Evolutionary conservation across 2,329 filamentous ascomycete genomes (phyloP), one percentile per base, ranked within the genome.

Genomic region (Dactylellina parvicollis): DNA sequence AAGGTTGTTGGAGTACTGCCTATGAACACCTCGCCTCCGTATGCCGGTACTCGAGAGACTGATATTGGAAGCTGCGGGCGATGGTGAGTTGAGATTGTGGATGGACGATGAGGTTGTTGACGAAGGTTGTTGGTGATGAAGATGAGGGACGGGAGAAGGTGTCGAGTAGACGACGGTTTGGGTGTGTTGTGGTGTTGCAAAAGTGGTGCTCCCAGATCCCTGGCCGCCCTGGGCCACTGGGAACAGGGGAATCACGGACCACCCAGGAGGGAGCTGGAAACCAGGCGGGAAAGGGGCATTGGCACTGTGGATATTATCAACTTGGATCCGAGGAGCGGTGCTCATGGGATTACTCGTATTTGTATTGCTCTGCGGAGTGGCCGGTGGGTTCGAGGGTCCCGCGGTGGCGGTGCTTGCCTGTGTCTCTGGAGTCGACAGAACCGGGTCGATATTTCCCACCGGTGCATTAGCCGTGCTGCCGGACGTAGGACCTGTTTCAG

Each of bases 221-320:
- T 52, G 22, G 32, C 26, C 18, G 20, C 50, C 38, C 50, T 73
- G 69, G 30, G 54, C 62, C 20, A 74, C 55, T 16, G 69, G 60
- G 22, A 50, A 62, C 30, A 74, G 40, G 32, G 70, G 70, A 20
- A 74, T 44, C 16, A 74, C 7, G 12, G 70, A 69, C 70, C 70
- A 74, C 34, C 70, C 70, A 10, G 70, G 70, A 8, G 70, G 70
- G 14, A 74, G 70, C 40, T 74, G 62, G 16, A 62, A 62, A n/a
- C 56, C 62, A 18, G 62, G 60, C 2, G 69, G 69, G n/a, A 56
- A 32, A 0, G 44, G 59, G 4, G 30, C n/a, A 9, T 36, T 28
- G 12, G 26, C 1, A 46, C 18, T 40, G 9, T 38, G 34, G 1
- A 14, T 36, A 20, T 26, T 26, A 46, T 52, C 32, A 28, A 22